phyloP scores from a whole-genome alignment of 352 stramenopile species.

The Phytophthora kernoviae region DNA sequence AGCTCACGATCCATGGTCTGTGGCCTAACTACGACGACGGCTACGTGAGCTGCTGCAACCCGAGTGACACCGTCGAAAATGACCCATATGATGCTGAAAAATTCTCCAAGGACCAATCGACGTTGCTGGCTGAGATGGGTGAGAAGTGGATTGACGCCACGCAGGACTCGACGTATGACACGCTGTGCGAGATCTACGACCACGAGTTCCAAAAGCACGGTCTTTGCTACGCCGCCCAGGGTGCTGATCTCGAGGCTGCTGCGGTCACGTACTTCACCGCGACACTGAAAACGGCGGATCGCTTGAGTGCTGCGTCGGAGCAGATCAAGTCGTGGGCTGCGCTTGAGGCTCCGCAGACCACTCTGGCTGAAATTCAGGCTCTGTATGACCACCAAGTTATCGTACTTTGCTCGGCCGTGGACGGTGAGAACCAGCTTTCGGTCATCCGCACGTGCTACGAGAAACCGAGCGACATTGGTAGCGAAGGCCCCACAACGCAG shows the following conservation, averaged over 20 bases:
- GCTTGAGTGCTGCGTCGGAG: constrained; percentile 37
- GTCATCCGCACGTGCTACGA: constrained; percentile 74
- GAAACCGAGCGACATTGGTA: constrained; percentile 36
- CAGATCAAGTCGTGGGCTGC: constrained; percentile 69
- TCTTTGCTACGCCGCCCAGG: constrained; percentile 69
- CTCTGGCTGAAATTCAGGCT: constrained; percentile 42
- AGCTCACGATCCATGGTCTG: constrained; percentile 77
- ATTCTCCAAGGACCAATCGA: constrained; percentile 51
- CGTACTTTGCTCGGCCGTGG: constrained; percentile 64
- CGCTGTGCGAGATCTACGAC: constrained; percentile 83
- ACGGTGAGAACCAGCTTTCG: constrained; percentile 67
- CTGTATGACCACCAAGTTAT: constrained; percentile 69
- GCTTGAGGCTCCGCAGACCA: constrained; percentile 32
- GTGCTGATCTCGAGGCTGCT: constrained; percentile 49
- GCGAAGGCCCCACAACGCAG: constrained; percentile 44
- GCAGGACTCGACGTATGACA: constrained; percentile 51
- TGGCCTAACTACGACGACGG: constrained; percentile 83
- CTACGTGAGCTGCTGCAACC: constrained; percentile 77
- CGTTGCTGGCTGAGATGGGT: constrained; percentile 59
- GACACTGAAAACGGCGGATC: constrained; percentile 54
- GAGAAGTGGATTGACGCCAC: constrained; percentile 73
- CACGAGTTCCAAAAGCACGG: constrained; percentile 89
- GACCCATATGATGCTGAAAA: constrained; percentile 54
- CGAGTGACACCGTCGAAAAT: constrained; percentile 58
- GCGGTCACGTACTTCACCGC: constrained; percentile 71